phyloP scores from a whole-genome alignment of 2,329 filamentous ascomycete species.

The Curvularia verruculosa region DNA sequence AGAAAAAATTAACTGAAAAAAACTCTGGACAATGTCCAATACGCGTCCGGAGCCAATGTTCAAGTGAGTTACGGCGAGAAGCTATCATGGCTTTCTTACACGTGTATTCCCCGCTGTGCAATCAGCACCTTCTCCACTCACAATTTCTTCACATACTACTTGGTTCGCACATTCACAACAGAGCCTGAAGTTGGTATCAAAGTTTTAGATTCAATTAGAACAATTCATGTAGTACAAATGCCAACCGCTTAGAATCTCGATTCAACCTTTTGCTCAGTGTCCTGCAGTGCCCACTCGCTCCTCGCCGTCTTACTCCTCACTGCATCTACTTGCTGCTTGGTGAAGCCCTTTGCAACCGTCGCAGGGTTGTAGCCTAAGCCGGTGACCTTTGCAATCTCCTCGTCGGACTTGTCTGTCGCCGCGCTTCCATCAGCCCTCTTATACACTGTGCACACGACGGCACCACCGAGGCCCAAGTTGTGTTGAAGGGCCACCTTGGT shows the following conservation, averaged over 20 bases:
- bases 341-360: slow-evolving; percentile 87
- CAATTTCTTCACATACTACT: not conserved
- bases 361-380: slow-evolving; percentile 90
- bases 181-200: no score
- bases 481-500: slow-evolving; percentile 84
- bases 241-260: slow-evolving; percentile 63
- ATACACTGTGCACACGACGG: slow-evolving; percentile 89
- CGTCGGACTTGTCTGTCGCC: slow-evolving; percentile 65
- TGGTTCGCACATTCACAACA: not conserved
- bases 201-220: not conserved
- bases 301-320: slow-evolving; percentile 71
- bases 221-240: not conserved
- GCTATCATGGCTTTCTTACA: not conserved
- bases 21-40: no score
- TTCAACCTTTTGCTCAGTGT: slow-evolving; percentile 75
- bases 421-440: slow-evolving; percentile 77
- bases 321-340: slow-evolving; percentile 71
- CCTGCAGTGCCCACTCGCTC: slow-evolving; percentile 77
- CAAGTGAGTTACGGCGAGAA: not conserved
- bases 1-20: no score
- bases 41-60: no score
- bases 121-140: not conserved
- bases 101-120: not conserved
- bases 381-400: slow-evolving; percentile 68
- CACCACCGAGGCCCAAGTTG: slow-evolving; percentile 90